Conservation (phyloP, 2,329 filamentous ascomycete genomes). For the Setomelanomma holmii region DNA sequence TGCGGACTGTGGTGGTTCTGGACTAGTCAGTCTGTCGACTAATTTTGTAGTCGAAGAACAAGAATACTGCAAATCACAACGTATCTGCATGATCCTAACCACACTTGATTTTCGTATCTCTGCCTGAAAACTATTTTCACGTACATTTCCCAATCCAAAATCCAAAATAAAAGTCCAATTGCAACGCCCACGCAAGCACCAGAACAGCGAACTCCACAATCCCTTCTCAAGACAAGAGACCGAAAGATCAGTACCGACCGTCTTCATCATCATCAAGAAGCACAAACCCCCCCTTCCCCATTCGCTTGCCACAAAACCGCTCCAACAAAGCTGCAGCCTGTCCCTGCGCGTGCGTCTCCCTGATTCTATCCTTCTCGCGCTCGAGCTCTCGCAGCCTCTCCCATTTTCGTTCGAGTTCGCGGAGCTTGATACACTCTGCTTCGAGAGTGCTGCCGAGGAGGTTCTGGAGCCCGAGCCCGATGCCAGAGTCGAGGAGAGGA, state of each 20-base stretch:
- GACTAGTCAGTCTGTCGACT: no score
- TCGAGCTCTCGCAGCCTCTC: slow-evolving; percentile 3
- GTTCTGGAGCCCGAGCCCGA: no score
- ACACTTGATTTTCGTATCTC: background rate
- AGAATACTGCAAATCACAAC: no score
- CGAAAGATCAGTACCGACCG: background rate
- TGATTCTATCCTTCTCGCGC: slow-evolving; percentile 2
- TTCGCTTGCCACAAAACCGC: background rate
- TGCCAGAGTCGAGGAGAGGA: no score
- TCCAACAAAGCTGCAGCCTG: slow-evolving; percentile 2
- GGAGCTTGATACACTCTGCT: background rate
- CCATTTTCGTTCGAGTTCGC: background rate
- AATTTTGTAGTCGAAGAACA: no score
- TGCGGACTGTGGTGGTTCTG: no score
- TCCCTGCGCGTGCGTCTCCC: slow-evolving; percentile 4
- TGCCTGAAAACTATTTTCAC: no score
- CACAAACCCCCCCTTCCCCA: background rate
- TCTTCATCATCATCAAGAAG: background rate
- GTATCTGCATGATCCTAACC: no score
- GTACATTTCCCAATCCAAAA: no score
- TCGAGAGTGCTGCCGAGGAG: background rate
- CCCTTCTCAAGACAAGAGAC: background rate
- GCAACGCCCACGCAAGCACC: no score
- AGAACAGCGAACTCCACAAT: background rate
- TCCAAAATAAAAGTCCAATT: no score